These are phyloP conservation scores for Pichia sp. DNA, from an alignment of 1,139 yeast species.

Conservation along the genomic window DNA sequence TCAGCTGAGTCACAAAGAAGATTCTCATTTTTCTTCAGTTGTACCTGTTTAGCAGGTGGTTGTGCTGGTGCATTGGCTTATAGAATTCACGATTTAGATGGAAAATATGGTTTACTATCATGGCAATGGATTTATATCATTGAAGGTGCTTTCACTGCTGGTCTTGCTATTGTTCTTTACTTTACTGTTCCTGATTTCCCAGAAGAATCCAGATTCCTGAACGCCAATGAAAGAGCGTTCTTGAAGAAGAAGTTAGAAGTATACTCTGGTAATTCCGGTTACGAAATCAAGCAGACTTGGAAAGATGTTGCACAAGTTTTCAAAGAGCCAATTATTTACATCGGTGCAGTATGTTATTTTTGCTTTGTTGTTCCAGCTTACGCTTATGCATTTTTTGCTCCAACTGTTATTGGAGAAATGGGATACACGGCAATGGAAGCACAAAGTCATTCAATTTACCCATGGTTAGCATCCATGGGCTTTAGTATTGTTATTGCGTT, in stretches of 20 bases:
- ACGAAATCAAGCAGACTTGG: slow-evolving; percentile 37
- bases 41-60: slow-evolving; percentile 71
- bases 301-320: slow-evolving; percentile 35
- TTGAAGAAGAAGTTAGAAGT: slow-evolving; percentile 47
- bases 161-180: slow-evolving; percentile 51
- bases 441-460: slow-evolving; percentile 62
- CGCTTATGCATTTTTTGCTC: slow-evolving; percentile 66
- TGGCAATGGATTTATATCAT: slow-evolving; percentile 74
- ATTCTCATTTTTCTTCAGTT: slow-evolving; percentile 59
- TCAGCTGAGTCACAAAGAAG: slow-evolving; percentile 61
- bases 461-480: slow-evolving; percentile 62
- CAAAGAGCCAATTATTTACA: slow-evolving; percentile 45
- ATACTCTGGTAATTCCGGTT: slow-evolving; percentile 47
- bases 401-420: slow-evolving; percentile 49
- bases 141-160: slow-evolving; percentile 65
- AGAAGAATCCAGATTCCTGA: slow-evolving; percentile 47
- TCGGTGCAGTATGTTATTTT: slow-evolving; percentile 54
- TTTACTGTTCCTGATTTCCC: slow-evolving; percentile 71
- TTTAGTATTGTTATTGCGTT: slow-evolving; percentile 39
- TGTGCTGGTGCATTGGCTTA: slow-evolving; percentile 73
- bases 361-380: slow-evolving; percentile 60
- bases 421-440: slow-evolving; percentile 56
- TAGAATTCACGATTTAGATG: slow-evolving; percentile 45
- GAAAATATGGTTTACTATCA: slow-evolving; percentile 39
- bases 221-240: slow-evolving; percentile 38